Base-by-base conservation (phyloP, 192 early-diverging fungal genomes). In the Chytriomyces confervae region DNA sequence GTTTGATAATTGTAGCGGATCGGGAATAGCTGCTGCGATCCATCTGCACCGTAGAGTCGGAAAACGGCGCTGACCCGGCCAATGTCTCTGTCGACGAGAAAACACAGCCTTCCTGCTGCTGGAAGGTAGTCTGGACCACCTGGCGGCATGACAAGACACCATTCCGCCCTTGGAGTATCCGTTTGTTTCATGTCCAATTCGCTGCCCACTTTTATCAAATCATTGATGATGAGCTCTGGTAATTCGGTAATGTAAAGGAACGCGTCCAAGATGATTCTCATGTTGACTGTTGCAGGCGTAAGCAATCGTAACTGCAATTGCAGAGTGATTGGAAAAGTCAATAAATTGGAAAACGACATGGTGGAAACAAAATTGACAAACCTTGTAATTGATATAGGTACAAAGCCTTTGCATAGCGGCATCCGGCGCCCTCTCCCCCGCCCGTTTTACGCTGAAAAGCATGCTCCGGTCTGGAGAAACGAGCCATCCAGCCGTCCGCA, bases 1-100 rank as follows among this genome's bases (percentile, higher is more conserved):
- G 69, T 70, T 18, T 70, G 9, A 45, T 70, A 70, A 48, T 70
- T 70, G 50, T 70, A 70, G 7, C 50, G 69, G 53, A 70, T 20
- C 10, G 69, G 69, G 13, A 70, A 27, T 53, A 70, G 18, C 49
- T 45, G 11, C n/a, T 10, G 7, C 47, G 47, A 53, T 24, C 51
- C 69, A 53, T 53, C 51, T 53, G 8, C 50, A 10, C 23, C 50
- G 20, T 27, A 16, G 16, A 65, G 63, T 29, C 63, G 63, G 63
- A 65, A 13, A 13, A 65, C 63, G 24, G 24, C 11, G 13, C 24
- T 29, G 20, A 65, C 13, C 18, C 36, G 63, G 16, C 63, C 63
- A 13, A 43, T 16, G 24, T 23, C 63, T 16, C 63, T 23, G 11
- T 65, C 63, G 18, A 65, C 36, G 11, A 29, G 16, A 27, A 65